phyloP scores from a whole-genome alignment of 768 basidiomycete species.

The Hericium erinaceus region DNA sequence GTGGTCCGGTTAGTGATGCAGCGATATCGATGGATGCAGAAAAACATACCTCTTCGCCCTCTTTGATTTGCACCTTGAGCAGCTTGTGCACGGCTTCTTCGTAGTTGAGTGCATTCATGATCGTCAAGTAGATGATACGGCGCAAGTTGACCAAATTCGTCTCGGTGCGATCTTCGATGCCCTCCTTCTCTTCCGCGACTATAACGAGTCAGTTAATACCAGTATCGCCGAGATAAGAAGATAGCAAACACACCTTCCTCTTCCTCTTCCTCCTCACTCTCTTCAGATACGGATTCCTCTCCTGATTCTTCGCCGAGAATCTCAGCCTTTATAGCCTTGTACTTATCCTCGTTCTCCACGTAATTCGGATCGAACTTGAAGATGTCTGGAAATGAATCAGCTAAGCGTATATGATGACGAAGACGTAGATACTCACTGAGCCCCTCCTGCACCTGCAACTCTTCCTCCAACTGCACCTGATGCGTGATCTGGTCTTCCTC shows the following conservation, averaged over 20 bases:
- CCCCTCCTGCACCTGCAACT: conserved; percentile 89
- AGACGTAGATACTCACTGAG: conserved; percentile 56
- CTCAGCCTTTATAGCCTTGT: conserved; percentile 83
- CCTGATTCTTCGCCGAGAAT: conserved; percentile 88
- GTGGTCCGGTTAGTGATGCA: too few species aligned
- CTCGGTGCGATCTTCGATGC: conserved; percentile 90
- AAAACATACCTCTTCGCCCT: conserved; percentile 80
- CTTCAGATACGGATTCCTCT: conserved; percentile 53
- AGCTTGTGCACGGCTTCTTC: conserved; percentile 99
- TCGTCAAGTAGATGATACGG: conserved; percentile 89
- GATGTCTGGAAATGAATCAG: conserved; percentile 48
- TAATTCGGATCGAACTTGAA: conserved; percentile 92
- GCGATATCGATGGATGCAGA: neutral
- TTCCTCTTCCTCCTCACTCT: conserved; percentile 52
- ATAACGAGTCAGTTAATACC: conserved; percentile 9
- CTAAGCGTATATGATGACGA: neutral
- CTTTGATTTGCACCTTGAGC: conserved; percentile 82
- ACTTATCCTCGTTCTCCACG: conserved; percentile 88
- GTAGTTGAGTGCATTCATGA: conserved; percentile 97
- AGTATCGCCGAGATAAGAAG: neutral
- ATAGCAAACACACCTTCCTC: conserved; percentile 33
- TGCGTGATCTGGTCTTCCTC: conserved; percentile 99
- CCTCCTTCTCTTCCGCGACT: conserved; percentile 74
- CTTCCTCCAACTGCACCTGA: conserved; percentile 84
- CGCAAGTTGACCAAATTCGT: conserved; percentile 94